Base-by-base conservation (phyloP, 805 yeast species). In the Vanderwaltozyma tropicalis region DNA sequence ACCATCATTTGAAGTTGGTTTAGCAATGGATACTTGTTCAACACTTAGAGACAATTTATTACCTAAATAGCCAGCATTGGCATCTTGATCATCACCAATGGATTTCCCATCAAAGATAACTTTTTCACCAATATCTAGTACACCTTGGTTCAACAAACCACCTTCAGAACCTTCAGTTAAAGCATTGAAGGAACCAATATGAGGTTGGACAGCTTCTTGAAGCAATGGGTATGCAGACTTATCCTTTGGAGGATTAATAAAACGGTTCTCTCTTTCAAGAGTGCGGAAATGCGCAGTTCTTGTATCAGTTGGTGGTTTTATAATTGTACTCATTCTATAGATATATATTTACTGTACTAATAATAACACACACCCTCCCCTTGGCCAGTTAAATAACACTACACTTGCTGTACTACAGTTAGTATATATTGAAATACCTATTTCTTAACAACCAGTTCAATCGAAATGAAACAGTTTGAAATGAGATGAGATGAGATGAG, bases 101-200 rank as follows among this genome's bases (percentile, higher is more conserved):
- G 34, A 25, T 33, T 53, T 52, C 21, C 87, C 77, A 61, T 92
- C 98, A 56, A 85, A 89, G 11, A 86, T 78, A 14, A 87, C 77
- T 53, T 80, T 84, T 42, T 74, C 63, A 9, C 97, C 98, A 43
- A 92, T 86, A 55, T 92, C 97, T 52, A 80, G 71, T 33, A 81
- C 94, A 2, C 83, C 96, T 36, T 80, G 65, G 58, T 88, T 86
- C 42, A 92, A 68, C 19, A 92, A 61, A 5, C 96, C 96, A 33
- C 89, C 94, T 31, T 69, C 78, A 18, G 83, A 76, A 31, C 95
- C 95, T 41, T 84, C 94, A 18, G 95, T 83, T 40, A 92, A 68
- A 5, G 96, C 96, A 68, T 92, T 82, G 70, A 92, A 92, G 1
- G 97, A 89, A 8, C 95, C 96, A 39, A 92, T 74, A 59, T 92